Evolutionary conservation across 495 filamentous ascomycete genomes (phyloP), one percentile per base, ranked within the genome.

Genomic region (Lentithecium fluviatile): DNA sequence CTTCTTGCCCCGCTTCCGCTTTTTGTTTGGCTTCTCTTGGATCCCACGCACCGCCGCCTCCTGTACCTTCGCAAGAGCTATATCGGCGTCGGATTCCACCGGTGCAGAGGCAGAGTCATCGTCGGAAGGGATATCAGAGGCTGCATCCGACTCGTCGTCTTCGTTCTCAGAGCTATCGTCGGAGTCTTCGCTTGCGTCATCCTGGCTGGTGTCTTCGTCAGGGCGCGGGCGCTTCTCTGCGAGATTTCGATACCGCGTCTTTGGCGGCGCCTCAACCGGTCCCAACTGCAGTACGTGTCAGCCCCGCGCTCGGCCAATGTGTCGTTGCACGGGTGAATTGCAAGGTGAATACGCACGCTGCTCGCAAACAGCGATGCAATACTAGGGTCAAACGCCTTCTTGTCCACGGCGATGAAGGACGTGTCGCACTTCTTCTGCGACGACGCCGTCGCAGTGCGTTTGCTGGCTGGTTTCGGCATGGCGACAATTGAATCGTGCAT

Each of bases 351-450:
- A 82, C 88, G 74, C 78, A 94, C 91, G 77, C 89, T 93, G 25
- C 82, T 78, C 26, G 87, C 80, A 74, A 97, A 97, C 24, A 97
- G 80, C 48, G 88, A 87, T 61, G 88, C 84, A 64, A 97, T 69
- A 52, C 79, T 74, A 61, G 89, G 87, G 76, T 97, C 89, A 64
- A 95, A 79, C 46, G 64, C 50, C 25, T 60, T 57, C 21, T 47
- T 54, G 50, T 60, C 50, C 37, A 56, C 45, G 25, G 45, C 37
- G 13, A 60, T 29, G 52, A 67, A 63, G 1, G 60, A 26, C 23
- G 21, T 45, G 10, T 21, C 50, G 11, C 26, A 43, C 10, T 12
- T 4, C 2, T 49, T 21, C 10, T 37, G 19, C 3, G 32, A 12
- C 29, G 34, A 50, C n/a, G 60, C 42, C 12, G 19, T 60, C 26